A percentile compares a stretch with the other conserved stretches of the same genome.
These are phyloP conservation scores for Prorocentrum cordatum DNA, from an alignment of 169 alveolate species.

Conservation along the genomic window DNA sequence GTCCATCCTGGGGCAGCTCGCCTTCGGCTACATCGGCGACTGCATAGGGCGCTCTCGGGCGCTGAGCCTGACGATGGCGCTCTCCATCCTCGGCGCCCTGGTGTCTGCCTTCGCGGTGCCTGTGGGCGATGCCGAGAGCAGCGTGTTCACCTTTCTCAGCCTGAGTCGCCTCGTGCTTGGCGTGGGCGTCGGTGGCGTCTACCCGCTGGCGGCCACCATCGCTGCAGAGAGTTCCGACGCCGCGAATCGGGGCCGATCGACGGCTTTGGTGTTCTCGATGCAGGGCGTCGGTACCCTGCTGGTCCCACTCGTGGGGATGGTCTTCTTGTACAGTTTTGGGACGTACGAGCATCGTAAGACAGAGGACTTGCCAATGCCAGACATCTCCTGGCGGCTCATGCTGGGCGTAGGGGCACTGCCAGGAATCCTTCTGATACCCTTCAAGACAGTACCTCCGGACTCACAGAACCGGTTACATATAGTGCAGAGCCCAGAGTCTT, in stretches of 20 bases:
- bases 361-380: too few relatives aligned
- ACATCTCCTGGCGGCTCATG: slow-evolving; percentile 21
- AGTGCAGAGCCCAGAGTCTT: too few relatives aligned
- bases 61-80: slow-evolving; percentile 34
- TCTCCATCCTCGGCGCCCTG: slow-evolving; percentile 23
- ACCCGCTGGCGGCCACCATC: slow-evolving; percentile 31
- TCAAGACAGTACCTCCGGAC: too few relatives aligned
- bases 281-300: slow-evolving; percentile 29
- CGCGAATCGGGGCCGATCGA: not conserved
- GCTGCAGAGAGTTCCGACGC: slow-evolving; percentile 24
- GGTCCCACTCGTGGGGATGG: not conserved
- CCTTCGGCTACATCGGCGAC: too few relatives aligned
- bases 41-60: too few relatives aligned
- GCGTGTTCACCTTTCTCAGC: slow-evolving; percentile 23
- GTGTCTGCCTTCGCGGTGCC: slow-evolving; percentile 54
- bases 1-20: slow-evolving; percentile 31
- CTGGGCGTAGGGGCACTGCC: slow-evolving; percentile 44
- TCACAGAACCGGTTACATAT: too few relatives aligned
- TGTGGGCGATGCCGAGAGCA: not conserved
- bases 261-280: slow-evolving; percentile 36
- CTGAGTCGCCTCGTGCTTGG: slow-evolving; percentile 18
- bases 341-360: too few relatives aligned
- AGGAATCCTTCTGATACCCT: too few relatives aligned
- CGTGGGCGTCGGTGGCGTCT: slow-evolving; percentile 40
- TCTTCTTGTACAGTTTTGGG: slow-evolving; percentile 1